Evolutionary conservation across 108 stramenopile species (phyloP).

Genomic region (Skeletonema menzelii): DNA sequence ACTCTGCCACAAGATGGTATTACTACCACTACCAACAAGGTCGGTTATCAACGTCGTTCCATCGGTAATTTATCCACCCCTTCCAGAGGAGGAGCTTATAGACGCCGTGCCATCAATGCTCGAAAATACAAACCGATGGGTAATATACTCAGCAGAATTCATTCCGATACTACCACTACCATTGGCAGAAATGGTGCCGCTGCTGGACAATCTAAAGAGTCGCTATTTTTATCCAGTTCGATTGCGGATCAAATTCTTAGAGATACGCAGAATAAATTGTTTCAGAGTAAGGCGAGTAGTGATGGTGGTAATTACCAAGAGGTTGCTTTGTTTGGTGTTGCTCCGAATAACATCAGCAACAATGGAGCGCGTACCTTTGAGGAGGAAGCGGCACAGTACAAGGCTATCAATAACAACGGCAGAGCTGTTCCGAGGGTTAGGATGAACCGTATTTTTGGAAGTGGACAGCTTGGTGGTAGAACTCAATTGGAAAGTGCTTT

Average conservation of each 20-base stretch:
- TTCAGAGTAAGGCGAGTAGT: background rate
- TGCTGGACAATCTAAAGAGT: background rate
- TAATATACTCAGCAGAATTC: constrained; percentile 6
- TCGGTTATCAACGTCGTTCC: background rate
- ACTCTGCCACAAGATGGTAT: background rate
- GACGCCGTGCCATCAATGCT: constrained; percentile 20
- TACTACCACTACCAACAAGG: constrained; percentile 6
- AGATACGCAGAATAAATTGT: constrained; percentile 3
- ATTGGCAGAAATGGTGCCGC: background rate
- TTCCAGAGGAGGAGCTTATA: background rate
- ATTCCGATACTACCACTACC: background rate
- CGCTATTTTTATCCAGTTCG: background rate
- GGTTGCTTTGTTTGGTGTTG: background rate
- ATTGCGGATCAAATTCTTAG: constrained; percentile 8
- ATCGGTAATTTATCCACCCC: background rate
- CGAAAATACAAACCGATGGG: constrained; percentile 16
- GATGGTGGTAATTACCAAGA: background rate
- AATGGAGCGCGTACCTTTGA: constrained; percentile 3
- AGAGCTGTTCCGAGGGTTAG: constrained; percentile 14
- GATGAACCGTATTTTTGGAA: constrained; percentile 40
- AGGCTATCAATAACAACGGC: background rate
- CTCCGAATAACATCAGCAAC: background rate
- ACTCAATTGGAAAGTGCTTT: background rate
- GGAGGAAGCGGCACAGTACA: constrained; percentile 9
- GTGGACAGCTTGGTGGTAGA: constrained; percentile 34